These are phyloP conservation scores for Maudiozyma bulderi DNA, from an alignment of 805 yeast species.

Conservation along the genomic window DNA sequence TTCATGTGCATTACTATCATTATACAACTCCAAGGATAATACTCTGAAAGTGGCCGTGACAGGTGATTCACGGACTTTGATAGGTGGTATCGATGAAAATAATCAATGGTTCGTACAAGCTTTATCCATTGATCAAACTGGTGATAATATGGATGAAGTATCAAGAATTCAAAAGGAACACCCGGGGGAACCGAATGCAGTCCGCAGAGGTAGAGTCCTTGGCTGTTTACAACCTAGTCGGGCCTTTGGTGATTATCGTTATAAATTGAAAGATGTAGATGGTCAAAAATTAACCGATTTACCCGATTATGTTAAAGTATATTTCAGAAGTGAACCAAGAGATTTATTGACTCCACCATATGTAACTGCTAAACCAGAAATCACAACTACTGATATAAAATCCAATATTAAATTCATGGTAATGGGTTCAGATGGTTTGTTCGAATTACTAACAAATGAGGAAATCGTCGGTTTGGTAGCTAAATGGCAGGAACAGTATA, in stretches of 20 bases:
- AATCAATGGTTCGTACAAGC: slow-evolving; percentile 86
- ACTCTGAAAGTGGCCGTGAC: slow-evolving; percentile 83
- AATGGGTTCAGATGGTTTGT: slow-evolving; percentile 89
- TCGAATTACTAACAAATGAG: slow-evolving; percentile 83
- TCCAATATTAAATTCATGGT: slow-evolving; percentile 76
- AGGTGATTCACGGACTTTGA: slow-evolving; percentile 89
- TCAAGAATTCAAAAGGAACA: slow-evolving; percentile 76
- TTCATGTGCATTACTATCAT: slow-evolving; percentile 81
- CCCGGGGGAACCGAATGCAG: slow-evolving; percentile 79
- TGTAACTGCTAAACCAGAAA: slow-evolving; percentile 92
- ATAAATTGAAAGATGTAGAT: slow-evolving; percentile 59
- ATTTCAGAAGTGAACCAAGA: slow-evolving; percentile 69
- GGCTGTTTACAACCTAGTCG: slow-evolving; percentile 93
- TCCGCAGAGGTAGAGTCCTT: slow-evolving; percentile 79
- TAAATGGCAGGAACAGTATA: slow-evolving; percentile 76
- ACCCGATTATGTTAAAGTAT: slow-evolving; percentile 71
- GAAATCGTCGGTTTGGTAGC: slow-evolving; percentile 89
- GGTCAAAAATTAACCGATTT: slow-evolving; percentile 40
- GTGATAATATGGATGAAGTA: slow-evolving; percentile 81
- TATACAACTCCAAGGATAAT: slow-evolving; percentile 69
- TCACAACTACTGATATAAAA: slow-evolving; percentile 68
- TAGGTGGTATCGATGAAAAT: slow-evolving; percentile 57
- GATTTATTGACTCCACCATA: slow-evolving; percentile 85
- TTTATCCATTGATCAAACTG: slow-evolving; percentile 86
- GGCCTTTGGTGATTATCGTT: slow-evolving; percentile 95